Base-by-base conservation (phyloP, 2,329 filamentous ascomycete genomes). In the Dothidotthia symphoricarpi region DNA sequence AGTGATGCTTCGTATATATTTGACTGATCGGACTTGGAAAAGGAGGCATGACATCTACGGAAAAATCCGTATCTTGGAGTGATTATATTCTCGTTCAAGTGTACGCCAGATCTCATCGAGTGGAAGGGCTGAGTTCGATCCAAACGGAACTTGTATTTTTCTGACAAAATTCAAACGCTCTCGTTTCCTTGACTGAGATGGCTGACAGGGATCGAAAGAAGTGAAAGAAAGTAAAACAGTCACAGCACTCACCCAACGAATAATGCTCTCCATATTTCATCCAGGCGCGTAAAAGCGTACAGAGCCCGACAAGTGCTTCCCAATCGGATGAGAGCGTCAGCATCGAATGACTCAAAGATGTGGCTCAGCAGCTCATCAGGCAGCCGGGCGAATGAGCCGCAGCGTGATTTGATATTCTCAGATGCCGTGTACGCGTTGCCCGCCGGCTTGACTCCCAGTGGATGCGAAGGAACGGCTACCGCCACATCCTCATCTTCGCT, bases 251-350 rank as follows among this genome's bases (percentile, higher is more conserved):
- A 95, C 89, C 81, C 78, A 48, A 95, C 75, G 57, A 91, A 94
- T 14, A 95, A 67, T 13, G 82, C 68, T 67, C 93, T 90, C 91
- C 91, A 97, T 24, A 96, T 66, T 56, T 97, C 91, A 49, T 96
- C 91, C 31, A 81, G 81, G 33, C 83, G 76, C 37, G 84, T 86
- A 62, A 91, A 94, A 1, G 89, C 90, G 73, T 89, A 91, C 12
- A 97, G 70, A 36, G 87, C 89, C 63, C 82, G 88, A 73, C 90
- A 95, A 5, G 89, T 86, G 38, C 78, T 78, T 7, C 88, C 88
- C 28, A 97, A 70, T 6, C 68, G 69, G 39, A 83, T 67, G 35
- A 97, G 70, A 35, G 75, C 72, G 8, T 66, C 55, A 32, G 78
- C 72, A 55, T 90, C 83, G 30, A 96, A 74, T 55, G 73, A 80